phyloP scores from a whole-genome alignment of 371 early-diverging fungal species.

The Batkoa obscura region DNA sequence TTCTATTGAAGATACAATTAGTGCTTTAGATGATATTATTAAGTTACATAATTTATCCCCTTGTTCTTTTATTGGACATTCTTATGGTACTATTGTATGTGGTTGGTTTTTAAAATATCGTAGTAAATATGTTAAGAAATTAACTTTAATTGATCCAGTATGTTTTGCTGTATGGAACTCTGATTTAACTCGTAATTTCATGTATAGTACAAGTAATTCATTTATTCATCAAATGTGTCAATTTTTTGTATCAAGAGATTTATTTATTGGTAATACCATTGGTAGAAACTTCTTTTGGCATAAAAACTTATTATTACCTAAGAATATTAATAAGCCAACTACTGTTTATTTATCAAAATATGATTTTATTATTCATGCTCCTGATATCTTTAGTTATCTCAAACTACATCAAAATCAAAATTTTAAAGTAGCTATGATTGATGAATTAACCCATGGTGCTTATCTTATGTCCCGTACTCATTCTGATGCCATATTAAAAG shows the following conservation, averaged over 20 bases:
- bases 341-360: background rate
- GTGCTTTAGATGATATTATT: background rate
- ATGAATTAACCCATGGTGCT: background rate
- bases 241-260: background rate
- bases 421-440: background rate
- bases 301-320: background rate
- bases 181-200: background rate
- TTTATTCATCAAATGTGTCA: background rate
- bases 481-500: background rate
- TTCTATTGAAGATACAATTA: background rate
- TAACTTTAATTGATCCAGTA: background rate
- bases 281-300: background rate
- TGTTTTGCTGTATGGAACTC: conserved; percentile 3
- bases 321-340: background rate
- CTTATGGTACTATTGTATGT: background rate
- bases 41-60: background rate
- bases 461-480: background rate
- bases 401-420: background rate
- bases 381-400: background rate
- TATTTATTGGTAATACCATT: background rate
- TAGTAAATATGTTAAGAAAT: background rate
- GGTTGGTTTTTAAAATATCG: background rate
- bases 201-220: background rate
- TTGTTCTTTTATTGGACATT: background rate
- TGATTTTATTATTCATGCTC: background rate